Conservation (phyloP, 2,329 filamentous ascomycete species). For the Scleromitrula shiraiana region DNA sequence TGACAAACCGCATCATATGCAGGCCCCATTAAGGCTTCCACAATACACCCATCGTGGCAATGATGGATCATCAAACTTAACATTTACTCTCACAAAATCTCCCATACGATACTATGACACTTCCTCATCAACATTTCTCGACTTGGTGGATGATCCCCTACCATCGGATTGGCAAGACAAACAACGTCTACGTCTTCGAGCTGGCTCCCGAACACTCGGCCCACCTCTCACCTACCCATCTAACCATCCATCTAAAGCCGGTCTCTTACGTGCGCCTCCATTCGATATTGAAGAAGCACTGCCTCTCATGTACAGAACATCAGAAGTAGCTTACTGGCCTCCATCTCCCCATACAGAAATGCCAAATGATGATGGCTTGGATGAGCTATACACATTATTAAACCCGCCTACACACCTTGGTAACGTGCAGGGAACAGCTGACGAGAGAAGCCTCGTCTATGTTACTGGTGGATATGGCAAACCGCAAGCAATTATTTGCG, state of each 20-base stretch:
- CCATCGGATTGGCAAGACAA: conserved; percentile 30
- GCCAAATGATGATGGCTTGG: conserved; percentile 26
- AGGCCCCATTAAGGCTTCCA: conserved; percentile 32
- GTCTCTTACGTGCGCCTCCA: conserved; percentile 12
- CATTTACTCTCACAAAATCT: conserved; percentile 46
- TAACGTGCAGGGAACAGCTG: conserved; percentile 35
- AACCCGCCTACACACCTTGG: conserved; percentile 33
- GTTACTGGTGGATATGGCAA: conserved; percentile 26
- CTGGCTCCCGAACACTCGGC: conserved; percentile 37
- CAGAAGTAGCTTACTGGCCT: conserved; percentile 31
- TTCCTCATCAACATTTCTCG: conserved; percentile 46
- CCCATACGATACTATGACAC: conserved; percentile 48
- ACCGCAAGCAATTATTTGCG: conserved; percentile 33
- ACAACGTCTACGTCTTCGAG: conserved; percentile 40
- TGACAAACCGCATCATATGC: conserved; percentile 33
- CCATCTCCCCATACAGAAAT: conserved; percentile 17
- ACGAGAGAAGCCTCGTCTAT: conserved; percentile 43
- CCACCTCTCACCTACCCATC: conserved; percentile 19
- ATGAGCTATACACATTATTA: conserved; percentile 32
- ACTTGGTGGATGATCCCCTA: conserved; percentile 46
- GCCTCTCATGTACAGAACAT: conserved; percentile 21
- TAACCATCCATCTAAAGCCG: conserved; percentile 1
- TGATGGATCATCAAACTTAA: conserved; percentile 32
- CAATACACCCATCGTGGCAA: conserved; percentile 43
- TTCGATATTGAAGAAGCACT: conserved; percentile 17